Conservation (phyloP, 108 stramenopile genomes). For the Stephanodiscus triporus region DNA sequence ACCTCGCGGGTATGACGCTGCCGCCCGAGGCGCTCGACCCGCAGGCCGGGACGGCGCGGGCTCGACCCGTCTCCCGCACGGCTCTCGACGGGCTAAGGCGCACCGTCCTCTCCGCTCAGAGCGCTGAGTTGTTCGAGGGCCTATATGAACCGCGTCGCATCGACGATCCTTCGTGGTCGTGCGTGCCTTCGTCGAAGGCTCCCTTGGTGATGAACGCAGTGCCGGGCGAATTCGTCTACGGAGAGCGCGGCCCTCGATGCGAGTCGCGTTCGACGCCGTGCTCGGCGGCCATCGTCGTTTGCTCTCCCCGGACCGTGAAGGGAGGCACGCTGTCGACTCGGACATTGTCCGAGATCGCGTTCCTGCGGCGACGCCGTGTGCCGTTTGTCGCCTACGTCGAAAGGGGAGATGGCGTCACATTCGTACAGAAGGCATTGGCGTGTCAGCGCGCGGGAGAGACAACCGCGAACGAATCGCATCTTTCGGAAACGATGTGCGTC, state of each 20-base stretch:
- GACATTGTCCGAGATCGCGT: conserved; percentile 28
- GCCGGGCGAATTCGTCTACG: conserved; percentile 34
- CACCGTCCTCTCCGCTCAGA: conserved; percentile 19
- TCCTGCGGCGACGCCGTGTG: conserved; percentile 22
- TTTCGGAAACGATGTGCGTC: conserved; percentile 21
- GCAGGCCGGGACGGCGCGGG: conserved; percentile 26
- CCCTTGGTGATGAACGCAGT: conserved; percentile 25
- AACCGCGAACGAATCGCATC: neutral
- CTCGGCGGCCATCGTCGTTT: conserved; percentile 20
- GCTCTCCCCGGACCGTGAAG: conserved; percentile 44
- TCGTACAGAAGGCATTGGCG: conserved; percentile 71
- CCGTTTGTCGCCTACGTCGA: conserved; percentile 63
- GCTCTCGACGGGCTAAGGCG: conserved; percentile 19
- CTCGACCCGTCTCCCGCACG: conserved; percentile 21
- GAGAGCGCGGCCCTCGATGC: neutral
- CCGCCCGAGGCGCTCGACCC: conserved; percentile 47
- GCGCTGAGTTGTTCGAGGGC: conserved; percentile 38
- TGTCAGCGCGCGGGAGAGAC: conserved; percentile 69
- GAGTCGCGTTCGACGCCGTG: neutral
- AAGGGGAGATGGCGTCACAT: conserved; percentile 80
- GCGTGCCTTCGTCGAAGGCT: neutral
- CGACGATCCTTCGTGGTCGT: conserved; percentile 11
- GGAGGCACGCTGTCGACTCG: conserved; percentile 29
- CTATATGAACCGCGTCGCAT: conserved; percentile 11
- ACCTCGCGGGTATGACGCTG: conserved; percentile 9